Conservation (phyloP, 2,329 filamentous ascomycete species). For the Cryoendolithus antarcticus region DNA sequence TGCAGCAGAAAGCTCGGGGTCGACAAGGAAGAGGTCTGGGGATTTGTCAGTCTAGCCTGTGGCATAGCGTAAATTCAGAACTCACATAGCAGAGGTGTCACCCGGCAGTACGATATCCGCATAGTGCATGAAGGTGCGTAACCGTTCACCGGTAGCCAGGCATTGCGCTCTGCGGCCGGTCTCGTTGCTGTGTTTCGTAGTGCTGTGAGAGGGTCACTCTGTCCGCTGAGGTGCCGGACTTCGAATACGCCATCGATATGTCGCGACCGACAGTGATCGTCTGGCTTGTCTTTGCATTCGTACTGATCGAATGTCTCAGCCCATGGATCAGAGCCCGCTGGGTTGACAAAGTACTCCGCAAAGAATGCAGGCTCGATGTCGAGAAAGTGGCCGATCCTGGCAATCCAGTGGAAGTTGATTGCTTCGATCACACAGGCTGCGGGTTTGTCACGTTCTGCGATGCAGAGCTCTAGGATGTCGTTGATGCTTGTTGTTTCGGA, state of each 20-base stretch:
- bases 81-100: constrained; percentile 1
- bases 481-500: too few species aligned
- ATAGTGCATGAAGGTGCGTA: constrained; percentile 2
- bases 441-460: background rate
- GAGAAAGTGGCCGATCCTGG: background rate
- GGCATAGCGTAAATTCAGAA: background rate
- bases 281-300: background rate
- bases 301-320: background rate
- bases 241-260: constrained; percentile 2
- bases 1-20: background rate
- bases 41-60: background rate
- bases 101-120: constrained; percentile 2
- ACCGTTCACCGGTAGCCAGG: background rate
- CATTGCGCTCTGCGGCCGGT: background rate
- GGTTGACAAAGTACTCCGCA: constrained; percentile 1
- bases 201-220: background rate
- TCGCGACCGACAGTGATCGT: too few species aligned
- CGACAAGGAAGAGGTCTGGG: constrained; percentile 1
- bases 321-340: constrained; percentile 1
- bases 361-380: constrained; percentile 1
- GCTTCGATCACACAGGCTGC: constrained; percentile 1
- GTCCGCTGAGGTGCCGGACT: constrained; percentile 1
- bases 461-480: too few species aligned
- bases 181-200: background rate
- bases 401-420: constrained; percentile 1